Evolutionary conservation across 352 stramenopile genomes (phyloP).

Genomic region (Globisporangium rhizosaccharum): DNA sequence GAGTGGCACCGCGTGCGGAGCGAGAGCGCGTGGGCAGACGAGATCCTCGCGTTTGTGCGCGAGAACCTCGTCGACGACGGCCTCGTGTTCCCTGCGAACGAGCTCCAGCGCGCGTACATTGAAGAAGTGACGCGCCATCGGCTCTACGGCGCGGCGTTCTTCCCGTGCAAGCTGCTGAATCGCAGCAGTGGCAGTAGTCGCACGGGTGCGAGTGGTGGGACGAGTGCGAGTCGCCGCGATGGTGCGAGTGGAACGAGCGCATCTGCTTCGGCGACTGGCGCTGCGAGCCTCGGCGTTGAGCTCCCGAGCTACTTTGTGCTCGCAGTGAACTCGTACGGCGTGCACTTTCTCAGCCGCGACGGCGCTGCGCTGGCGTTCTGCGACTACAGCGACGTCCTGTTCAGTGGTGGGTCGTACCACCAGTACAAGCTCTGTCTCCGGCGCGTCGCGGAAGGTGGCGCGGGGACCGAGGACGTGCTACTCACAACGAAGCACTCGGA

Average conservation of each 20-base stretch:
- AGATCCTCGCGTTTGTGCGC: constrained; percentile 56
- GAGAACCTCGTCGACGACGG: constrained; percentile 46
- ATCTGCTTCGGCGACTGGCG: neutral
- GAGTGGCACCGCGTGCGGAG: constrained; percentile 65
- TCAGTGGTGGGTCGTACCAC: constrained; percentile 47
- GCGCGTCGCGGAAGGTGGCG: constrained; percentile 9
- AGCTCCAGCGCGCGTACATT: constrained; percentile 83
- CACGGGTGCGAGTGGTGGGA: constrained; percentile 7
- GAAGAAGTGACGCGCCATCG: constrained; percentile 76
- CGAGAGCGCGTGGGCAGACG: constrained; percentile 78
- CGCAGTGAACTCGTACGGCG: constrained; percentile 85
- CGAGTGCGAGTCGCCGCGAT: constrained; percentile 12
- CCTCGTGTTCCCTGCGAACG: constrained; percentile 26
- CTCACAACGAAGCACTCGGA: constrained; percentile 67
- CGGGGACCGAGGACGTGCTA: constrained; percentile 46
- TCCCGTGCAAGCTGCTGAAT: constrained; percentile 68
- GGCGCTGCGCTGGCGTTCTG: constrained; percentile 57
- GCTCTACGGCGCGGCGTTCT: constrained; percentile 87
- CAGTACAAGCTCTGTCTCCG: constrained; percentile 64
- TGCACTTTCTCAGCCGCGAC: constrained; percentile 85
- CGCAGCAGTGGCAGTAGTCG: constrained; percentile 8
- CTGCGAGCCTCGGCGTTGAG: constrained; percentile 37
- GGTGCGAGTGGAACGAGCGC: constrained; percentile 11
- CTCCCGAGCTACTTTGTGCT: constrained; percentile 85
- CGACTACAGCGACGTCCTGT: constrained; percentile 59